phyloP scores from a whole-genome alignment of 2,329 filamentous ascomycete species.

The Xylariaceae sp. region DNA sequence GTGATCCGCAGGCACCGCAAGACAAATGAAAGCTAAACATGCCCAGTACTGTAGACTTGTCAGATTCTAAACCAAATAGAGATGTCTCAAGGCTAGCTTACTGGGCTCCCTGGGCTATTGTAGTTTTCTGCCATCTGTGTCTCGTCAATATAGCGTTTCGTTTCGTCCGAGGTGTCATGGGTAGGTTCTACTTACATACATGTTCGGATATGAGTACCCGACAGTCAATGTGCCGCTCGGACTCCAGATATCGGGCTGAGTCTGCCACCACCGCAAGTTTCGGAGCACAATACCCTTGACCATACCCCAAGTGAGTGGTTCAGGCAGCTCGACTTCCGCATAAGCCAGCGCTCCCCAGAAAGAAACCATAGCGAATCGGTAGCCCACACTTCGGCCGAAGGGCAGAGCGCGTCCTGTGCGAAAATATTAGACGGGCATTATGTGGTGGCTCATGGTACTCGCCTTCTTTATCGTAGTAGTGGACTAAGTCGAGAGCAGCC shows the following conservation, averaged over 20 bases:
- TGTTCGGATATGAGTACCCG: conserved; percentile 75
- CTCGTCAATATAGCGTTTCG: conserved; percentile 9
- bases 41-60: conserved; percentile 64
- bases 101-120: conserved; percentile 67
- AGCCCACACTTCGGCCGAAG: conserved; percentile 73
- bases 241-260: conserved; percentile 69
- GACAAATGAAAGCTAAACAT: conserved; percentile 70
- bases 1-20: conserved; percentile 64
- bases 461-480: conserved; percentile 70
- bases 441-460: not conserved
- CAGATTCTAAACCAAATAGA: not conserved
- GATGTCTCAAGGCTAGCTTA: conserved; percentile 31
- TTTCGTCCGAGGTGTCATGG: not conserved
- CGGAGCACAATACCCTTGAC: conserved; percentile 72
- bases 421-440: conserved; percentile 1
- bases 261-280: conserved; percentile 76
- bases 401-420: conserved; percentile 59
- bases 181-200: conserved; percentile 48
- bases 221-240: conserved; percentile 69
- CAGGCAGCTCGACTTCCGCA: conserved; percentile 67
- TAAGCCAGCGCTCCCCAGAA: conserved; percentile 79
- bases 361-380: conserved; percentile 80
- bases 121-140: conserved; percentile 71
- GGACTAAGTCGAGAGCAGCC: conserved; percentile 66
- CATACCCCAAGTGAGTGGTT: conserved; percentile 71